Evolutionary conservation across 345 rosid genomes (phyloP).

Genomic region (Erysimum cheiranthoides): DNA sequence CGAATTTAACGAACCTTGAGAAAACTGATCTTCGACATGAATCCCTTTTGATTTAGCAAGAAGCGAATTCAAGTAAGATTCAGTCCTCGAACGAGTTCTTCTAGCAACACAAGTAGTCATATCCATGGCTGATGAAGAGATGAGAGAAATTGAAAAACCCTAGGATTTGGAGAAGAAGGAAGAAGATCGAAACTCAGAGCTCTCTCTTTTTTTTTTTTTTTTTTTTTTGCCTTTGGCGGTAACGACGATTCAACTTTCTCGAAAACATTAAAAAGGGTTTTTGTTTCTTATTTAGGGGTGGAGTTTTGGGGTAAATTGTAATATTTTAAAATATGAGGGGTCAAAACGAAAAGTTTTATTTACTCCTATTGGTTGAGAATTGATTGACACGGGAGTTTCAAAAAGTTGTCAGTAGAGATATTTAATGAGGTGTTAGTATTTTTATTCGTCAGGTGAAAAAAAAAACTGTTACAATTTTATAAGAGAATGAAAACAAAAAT

Average conservation of each 20-base stretch:
- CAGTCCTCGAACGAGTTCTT: constrained; percentile 45
- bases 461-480: too few species aligned
- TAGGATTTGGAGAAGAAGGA: constrained; percentile 13
- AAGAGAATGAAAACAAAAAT: too few species aligned
- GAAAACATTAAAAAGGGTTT: constrained; percentile 28
- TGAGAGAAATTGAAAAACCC: constrained; percentile 34
- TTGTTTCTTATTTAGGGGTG: not conserved
- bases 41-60: constrained; percentile 18
- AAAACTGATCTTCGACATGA: constrained; percentile 6
- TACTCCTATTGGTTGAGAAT: constrained; percentile 10
- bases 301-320: constrained; percentile 11
- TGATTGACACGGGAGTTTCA: not conserved
- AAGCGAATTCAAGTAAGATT: constrained; percentile 24
- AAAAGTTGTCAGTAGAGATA: not conserved
- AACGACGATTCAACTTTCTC: constrained; percentile 46
- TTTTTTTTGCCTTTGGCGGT: constrained; percentile 43
- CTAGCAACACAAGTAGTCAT: constrained; percentile 40
- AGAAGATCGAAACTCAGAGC: not conserved
- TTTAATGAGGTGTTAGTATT: too few species aligned
- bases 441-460: too few species aligned
- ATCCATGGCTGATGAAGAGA: constrained; percentile 36
- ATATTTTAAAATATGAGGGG: not conserved
- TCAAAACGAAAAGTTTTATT: not conserved
- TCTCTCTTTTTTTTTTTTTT: not conserved
- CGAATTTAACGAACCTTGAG: not conserved